A percentile compares a stretch with the other conserved stretches of the same genome.
These are phyloP conservation scores for Ziziphus jujuba DNA, from an alignment of 306 rosid species.

Conservation along the genomic window DNA sequence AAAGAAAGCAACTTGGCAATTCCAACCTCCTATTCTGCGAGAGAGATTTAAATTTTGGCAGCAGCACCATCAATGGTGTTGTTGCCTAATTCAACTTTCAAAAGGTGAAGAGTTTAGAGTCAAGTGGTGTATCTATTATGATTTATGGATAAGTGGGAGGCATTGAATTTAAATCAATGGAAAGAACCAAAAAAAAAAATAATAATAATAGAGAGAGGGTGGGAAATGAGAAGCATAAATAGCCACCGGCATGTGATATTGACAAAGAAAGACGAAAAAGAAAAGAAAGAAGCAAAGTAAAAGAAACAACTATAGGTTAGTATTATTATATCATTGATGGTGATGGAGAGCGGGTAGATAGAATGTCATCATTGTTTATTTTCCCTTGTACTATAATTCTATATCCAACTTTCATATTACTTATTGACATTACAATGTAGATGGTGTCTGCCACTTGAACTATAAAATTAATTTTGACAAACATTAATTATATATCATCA, in stretches of 20 bases:
- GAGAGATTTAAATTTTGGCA: not conserved
- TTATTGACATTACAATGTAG: slow-evolving; percentile 11
- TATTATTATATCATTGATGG: slow-evolving; percentile 11
- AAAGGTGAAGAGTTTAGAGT: slow-evolving; percentile 18
- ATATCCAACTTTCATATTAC: not conserved
- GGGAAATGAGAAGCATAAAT: slow-evolving; percentile 4
- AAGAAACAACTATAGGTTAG: slow-evolving; percentile 7
- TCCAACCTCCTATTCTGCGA: slow-evolving; percentile 1
- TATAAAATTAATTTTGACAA: not conserved
- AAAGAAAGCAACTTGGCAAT: no score
- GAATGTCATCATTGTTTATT: slow-evolving; percentile 1
- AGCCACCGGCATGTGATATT: not conserved
- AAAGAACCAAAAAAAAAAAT: not conserved
- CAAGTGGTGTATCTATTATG: slow-evolving; percentile 4
- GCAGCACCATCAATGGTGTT: slow-evolving; percentile 13
- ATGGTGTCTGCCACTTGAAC: slow-evolving; percentile 16
- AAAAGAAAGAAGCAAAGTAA: not conserved
- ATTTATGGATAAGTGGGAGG: not conserved
- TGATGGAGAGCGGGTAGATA: slow-evolving; percentile 10
- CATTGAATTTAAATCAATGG: not conserved
- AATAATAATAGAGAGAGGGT: not conserved
- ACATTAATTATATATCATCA: not conserved
- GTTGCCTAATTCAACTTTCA: slow-evolving; percentile 9
- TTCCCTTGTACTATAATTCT: slow-evolving; percentile 13
- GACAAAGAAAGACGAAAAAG: not conserved